Evolutionary conservation across 2,329 filamentous ascomycete species (phyloP), one percentile per base, ranked within the genome.

Genomic region (Ophiostoma sp.): DNA sequence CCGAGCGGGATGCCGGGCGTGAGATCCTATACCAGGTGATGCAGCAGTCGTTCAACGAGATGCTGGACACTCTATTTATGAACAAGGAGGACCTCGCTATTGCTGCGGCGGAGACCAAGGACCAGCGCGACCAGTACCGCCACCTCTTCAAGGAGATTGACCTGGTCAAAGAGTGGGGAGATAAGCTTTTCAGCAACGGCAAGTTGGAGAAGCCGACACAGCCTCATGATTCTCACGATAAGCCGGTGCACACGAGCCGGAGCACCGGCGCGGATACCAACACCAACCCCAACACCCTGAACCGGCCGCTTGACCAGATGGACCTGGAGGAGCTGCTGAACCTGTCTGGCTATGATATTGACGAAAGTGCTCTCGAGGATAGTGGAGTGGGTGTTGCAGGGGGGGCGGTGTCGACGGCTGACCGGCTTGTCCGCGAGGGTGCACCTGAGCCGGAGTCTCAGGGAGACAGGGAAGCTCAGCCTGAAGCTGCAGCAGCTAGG

Each of bases 21-120:
- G 93, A 98, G 77, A 90, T 97, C 4, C 82, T 98, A 0, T 97
- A 96, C 76, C 92, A 97, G 77, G 89, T 96, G 41, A 93, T 92
- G 0, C 93, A 97, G 78, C 91, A 97, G 78, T 91, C 93, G 0
- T 92, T 97, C 80, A 97, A 98, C 76, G 93, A 98, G 79, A 83
- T 98, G 1, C 86, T 99, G 0, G 92, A 98, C 76, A 85, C 89
- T 1, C 83, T 99, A 0, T 99, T 99, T 81, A 90, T 90, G 74
- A 83, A 85, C 4, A 90, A 90, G 73, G 94, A 98, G 78, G 89
- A 94, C 73, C 78, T 92, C 23, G 89, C 93, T 1, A 80, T 95
- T 71, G 84, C 87, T 69, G 89, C 89, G 13, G 85, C 86, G 10
- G 83, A 85, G 67, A 92, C 90, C 0, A 86, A 85, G 72, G 80